Percentiles rank a stretch among this genome's conserved stretches.
These are phyloP conservation scores for Hemileccinum impolitum DNA, from an alignment of 768 basidiomycete species.

Conservation along the genomic window DNA sequence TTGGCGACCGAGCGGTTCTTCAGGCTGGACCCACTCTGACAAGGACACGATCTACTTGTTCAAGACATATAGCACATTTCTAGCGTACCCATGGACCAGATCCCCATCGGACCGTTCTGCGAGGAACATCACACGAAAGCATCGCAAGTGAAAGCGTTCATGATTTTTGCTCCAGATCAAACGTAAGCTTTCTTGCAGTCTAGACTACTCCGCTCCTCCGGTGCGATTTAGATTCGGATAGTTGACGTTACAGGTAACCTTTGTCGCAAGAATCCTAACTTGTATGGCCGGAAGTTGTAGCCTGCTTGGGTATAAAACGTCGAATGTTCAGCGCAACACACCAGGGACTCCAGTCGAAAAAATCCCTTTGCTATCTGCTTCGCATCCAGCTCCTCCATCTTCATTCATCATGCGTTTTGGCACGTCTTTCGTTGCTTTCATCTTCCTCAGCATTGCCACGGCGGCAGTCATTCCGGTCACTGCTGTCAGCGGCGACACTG, in stretches of 20 bases:
- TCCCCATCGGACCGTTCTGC: neutral
- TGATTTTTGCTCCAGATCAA: neutral
- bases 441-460: slow-evolving; percentile 4
- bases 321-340: neutral
- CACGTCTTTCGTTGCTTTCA: neutral
- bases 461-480: neutral
- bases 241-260: neutral
- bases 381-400: neutral
- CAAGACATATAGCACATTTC: neutral
- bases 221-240: neutral
- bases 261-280: neutral
- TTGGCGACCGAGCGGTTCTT: too few relatives aligned
- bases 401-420: slow-evolving; percentile 3
- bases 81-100: neutral
- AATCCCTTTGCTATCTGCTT: neutral
- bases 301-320: neutral
- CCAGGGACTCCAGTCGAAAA: slow-evolving; percentile 1
- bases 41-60: neutral
- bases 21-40: too few relatives aligned
- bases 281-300: neutral
- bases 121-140: neutral
- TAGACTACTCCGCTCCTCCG: neutral
- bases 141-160: neutral
- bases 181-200: neutral
- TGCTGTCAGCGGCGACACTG: neutral